Base-by-base conservation (phyloP, 305 asterid species). In the Fraxinus latifolia region DNA sequence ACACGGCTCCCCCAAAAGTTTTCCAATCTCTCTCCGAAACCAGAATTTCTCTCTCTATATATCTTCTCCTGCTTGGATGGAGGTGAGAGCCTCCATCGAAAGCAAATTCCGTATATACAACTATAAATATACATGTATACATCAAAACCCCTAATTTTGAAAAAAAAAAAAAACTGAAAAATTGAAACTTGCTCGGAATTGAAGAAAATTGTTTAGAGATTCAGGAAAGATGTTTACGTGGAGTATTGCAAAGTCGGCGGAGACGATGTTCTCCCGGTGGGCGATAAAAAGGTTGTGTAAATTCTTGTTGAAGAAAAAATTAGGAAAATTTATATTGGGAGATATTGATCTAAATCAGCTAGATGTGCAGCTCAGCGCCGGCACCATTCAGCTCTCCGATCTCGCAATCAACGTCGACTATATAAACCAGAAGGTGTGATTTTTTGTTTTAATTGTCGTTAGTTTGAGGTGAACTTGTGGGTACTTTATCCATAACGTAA, bases 191-290 rank as follows among this genome's bases (percentile, higher is more conserved):
- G 74, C 14, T 29, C 37, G 81, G 14, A 44, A 71, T 27, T 65
- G 82, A 25, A 77, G 78, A 75, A 77, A 73, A 72, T 76, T 74
- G 79, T 58, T 4, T 8, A 80, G 76, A 17, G 27, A 50, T 36
- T 71, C 1, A 60, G 76, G 80, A 50, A 80, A 58, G 87, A 95
- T 95, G 99, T 93, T 95, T 32, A 83, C 94, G 53, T 95, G 98
- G 98, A 89, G 88, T 80, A 85, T 95, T 76, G 87, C 99, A 58
- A 94, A 92, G 89, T 91, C 97, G 86, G 98, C 99, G 42, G 98
- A 96, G 92, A 94, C 96, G 89, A 88, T 92, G 98, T 91, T 96
- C 90, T 93, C 98, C 68, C 98, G 98, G 74, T 96, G 97, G 99
- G 98, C 99, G 42, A 86, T 96, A 21, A 92, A 92, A 81, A 92